Evolutionary conservation across 163 green algal species (phyloP).

Genomic region (Smithsoniella earleae): DNA sequence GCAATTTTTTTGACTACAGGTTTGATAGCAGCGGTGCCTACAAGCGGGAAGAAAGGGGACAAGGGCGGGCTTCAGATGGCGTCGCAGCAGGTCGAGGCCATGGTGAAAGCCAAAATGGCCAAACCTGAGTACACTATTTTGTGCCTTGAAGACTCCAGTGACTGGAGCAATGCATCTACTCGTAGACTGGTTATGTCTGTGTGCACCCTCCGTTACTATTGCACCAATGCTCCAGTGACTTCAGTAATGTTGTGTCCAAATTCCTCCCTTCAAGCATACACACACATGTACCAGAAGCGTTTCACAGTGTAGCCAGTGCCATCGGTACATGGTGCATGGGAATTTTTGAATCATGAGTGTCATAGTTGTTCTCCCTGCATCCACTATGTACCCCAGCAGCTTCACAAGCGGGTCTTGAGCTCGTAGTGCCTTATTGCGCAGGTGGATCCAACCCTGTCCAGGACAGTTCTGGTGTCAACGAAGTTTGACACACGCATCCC

Average conservation of each 20-base stretch:
- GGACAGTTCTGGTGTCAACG: slow-evolving; percentile 89
- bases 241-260: no score
- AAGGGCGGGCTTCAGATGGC: slow-evolving; percentile 65
- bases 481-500: slow-evolving; percentile 92
- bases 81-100: slow-evolving; percentile 66
- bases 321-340: no score
- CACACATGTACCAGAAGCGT: no score
- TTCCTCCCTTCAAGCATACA: no score
- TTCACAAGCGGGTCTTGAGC: no score
- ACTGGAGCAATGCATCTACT: slow-evolving; percentile 93
- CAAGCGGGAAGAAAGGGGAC: slow-evolving; percentile 46
- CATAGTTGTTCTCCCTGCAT: no score
- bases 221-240: no score
- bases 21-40: slow-evolving; percentile 78
- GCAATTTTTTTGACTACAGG: slow-evolving; percentile 55
- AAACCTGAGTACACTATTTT: slow-evolving; percentile 82
- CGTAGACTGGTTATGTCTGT: slow-evolving; percentile 83
- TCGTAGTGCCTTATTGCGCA: no score
- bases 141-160: slow-evolving; percentile 86
- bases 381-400: no score
- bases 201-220: background rate
- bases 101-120: slow-evolving; percentile 42
- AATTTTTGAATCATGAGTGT: no score
- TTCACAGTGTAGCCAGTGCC: no score
- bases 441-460: slow-evolving; percentile 72